A percentile compares a stretch with the other conserved stretches of the same genome.
Conservation (phyloP, 169 alveolate species). For the Perkinsus chesapeaki region DNA sequence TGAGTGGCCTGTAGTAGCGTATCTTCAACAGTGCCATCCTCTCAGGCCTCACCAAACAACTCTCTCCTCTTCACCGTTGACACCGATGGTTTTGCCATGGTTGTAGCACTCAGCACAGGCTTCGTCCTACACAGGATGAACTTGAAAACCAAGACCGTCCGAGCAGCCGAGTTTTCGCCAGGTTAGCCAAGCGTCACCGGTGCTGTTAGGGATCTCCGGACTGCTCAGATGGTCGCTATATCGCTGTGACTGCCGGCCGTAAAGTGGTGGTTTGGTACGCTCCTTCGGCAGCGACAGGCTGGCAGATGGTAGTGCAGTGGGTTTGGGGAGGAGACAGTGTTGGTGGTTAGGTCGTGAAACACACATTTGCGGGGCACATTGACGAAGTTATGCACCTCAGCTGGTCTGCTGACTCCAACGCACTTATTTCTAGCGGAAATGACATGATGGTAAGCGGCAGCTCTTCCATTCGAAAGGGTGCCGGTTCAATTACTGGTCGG, state of each 20-base stretch:
- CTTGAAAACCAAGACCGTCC: constrained; percentile 43
- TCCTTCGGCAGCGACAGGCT: constrained; percentile 20
- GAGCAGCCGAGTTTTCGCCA: background rate
- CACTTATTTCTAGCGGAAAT: background rate
- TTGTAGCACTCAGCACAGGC: constrained; percentile 52
- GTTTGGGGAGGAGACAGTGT: background rate
- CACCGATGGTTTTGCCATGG: constrained; percentile 43
- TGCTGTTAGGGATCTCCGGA: constrained; percentile 19
- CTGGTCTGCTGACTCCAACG: constrained; percentile 39
- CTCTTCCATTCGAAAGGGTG: background rate
- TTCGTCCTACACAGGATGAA: constrained; percentile 48
- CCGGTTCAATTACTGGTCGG: background rate
- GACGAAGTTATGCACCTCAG: constrained; percentile 50
- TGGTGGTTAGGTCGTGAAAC: background rate
- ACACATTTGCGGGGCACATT: constrained; percentile 40
- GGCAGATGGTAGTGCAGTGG: constrained; percentile 17
- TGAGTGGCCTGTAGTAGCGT: too few relatives aligned
- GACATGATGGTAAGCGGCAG: background rate
- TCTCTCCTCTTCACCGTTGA: background rate
- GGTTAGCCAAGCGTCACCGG: background rate
- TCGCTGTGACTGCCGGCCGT: constrained; percentile 28
- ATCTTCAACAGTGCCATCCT: background rate
- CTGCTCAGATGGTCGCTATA: constrained; percentile 18
- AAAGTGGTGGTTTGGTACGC: constrained; percentile 31
- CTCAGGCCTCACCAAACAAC: background rate